A percentile compares a stretch with the other conserved stretches of the same genome.
phyloP scores from a whole-genome alignment of 2,329 filamentous ascomycete genomes.

The Sordariomycetes sp. region DNA sequence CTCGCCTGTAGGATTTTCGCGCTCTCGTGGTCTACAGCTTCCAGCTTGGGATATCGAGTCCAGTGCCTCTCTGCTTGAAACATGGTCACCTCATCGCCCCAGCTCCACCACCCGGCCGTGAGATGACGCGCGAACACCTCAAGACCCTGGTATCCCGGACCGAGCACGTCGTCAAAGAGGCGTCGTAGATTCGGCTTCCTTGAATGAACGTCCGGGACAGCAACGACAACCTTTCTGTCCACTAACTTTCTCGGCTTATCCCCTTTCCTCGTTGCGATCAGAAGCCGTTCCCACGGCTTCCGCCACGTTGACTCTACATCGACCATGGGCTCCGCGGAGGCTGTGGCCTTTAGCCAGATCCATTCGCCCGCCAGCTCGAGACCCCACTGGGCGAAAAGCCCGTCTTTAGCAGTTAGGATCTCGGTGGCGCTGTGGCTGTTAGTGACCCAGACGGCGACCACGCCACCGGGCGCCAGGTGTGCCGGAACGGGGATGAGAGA shows the following conservation, averaged over 20 bases:
- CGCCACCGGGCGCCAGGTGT: slow-evolving; percentile 38
- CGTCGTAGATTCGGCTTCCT: slow-evolving; percentile 62
- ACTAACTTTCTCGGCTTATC: slow-evolving; percentile 13
- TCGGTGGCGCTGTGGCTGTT: slow-evolving; percentile 54
- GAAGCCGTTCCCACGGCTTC: slow-evolving; percentile 66
- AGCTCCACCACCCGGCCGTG: slow-evolving; percentile 67
- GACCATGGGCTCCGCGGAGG: slow-evolving; percentile 52
- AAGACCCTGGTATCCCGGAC: slow-evolving; percentile 42
- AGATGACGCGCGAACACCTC: slow-evolving; percentile 70
- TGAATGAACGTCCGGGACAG: slow-evolving; percentile 67
- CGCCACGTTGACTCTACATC: slow-evolving; percentile 51
- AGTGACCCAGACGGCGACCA: slow-evolving; percentile 69
- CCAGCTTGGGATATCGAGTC: slow-evolving; percentile 12
- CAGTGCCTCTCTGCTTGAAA: slow-evolving; percentile 53
- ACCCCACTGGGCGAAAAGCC: slow-evolving; percentile 57
- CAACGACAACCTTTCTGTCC: slow-evolving; percentile 47
- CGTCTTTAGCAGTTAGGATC: slow-evolving; percentile 38
- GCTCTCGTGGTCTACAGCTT: not conserved
- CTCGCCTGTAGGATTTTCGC: slow-evolving; percentile 6
- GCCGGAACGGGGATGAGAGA: slow-evolving; percentile 42
- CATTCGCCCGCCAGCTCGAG: slow-evolving; percentile 58
- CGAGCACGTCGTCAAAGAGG: slow-evolving; percentile 46
- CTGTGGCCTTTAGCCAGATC: slow-evolving; percentile 69
- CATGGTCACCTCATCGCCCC: slow-evolving; percentile 63
- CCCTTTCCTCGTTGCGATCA: slow-evolving; percentile 43